phyloP scores from a whole-genome alignment of 2,329 filamentous ascomycete genomes.

The Claviceps pazoutovae region DNA sequence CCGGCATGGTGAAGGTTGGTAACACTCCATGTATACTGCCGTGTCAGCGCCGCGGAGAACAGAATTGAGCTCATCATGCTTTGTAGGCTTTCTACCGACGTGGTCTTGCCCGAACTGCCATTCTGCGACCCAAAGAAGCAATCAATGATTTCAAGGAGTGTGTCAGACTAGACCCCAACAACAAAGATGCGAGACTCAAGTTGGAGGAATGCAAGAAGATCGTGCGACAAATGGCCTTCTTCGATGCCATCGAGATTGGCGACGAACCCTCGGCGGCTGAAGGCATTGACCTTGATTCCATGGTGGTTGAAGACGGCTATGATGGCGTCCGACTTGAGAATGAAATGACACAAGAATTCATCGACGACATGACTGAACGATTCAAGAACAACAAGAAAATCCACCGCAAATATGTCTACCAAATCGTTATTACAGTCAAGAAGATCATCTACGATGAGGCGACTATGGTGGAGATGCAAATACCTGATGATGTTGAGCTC shows the following conservation, averaged over 20 bases:
- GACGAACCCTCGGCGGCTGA: slow-evolving; percentile 88
- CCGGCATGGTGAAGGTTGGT: slow-evolving; percentile 72
- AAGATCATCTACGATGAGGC: slow-evolving; percentile 83
- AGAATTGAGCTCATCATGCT: not conserved
- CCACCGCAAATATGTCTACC: slow-evolving; percentile 92
- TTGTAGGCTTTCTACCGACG: slow-evolving; percentile 80
- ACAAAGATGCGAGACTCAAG: slow-evolving; percentile 85
- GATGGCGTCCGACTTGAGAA: slow-evolving; percentile 68
- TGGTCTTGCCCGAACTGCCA: slow-evolving; percentile 82
- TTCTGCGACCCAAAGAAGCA: slow-evolving; percentile 76
- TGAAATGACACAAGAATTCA: slow-evolving; percentile 91
- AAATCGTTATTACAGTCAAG: slow-evolving; percentile 83
- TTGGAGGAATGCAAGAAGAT: slow-evolving; percentile 89
- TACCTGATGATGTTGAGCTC: slow-evolving; percentile 62
- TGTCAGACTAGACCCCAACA: slow-evolving; percentile 70
- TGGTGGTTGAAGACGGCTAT: slow-evolving; percentile 69
- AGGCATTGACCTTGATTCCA: slow-evolving; percentile 75
- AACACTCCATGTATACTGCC: not conserved
- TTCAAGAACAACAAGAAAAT: slow-evolving; percentile 96
- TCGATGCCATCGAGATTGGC: slow-evolving; percentile 84
- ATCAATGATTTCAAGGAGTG: slow-evolving; percentile 87
- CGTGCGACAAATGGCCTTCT: slow-evolving; percentile 81
- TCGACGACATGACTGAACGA: slow-evolving; percentile 90
- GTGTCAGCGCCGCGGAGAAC: not conserved
- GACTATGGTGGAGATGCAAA: slow-evolving; percentile 89